Conservation (phyloP, 257 asterid genomes). For the Fraxinus cuspidata region DNA sequence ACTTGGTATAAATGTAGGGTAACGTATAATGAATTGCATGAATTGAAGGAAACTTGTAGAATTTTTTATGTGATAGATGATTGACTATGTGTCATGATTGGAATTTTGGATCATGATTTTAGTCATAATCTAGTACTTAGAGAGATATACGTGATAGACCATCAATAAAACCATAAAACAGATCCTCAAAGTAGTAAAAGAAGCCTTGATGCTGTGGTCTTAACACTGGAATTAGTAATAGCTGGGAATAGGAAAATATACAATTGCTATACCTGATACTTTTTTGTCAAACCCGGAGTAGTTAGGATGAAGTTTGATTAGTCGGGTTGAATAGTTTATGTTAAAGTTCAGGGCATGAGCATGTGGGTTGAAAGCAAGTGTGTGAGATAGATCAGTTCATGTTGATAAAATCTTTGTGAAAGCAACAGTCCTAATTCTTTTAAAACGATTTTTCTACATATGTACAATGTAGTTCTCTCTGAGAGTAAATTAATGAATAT, state of each 20-base stretch:
- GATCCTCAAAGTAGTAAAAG: background rate
- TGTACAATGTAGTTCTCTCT: background rate
- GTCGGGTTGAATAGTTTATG: background rate
- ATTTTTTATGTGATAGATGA: background rate
- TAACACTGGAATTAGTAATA: background rate
- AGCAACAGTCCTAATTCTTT: background rate
- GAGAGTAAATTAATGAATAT: background rate
- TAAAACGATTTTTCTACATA: background rate
- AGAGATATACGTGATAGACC: background rate
- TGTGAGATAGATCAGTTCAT: background rate
- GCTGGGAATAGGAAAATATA: background rate
- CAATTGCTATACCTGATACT: background rate
- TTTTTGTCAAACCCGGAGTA: background rate
- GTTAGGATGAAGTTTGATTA: background rate
- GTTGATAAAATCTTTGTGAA: background rate
- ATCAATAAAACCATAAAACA: background rate
- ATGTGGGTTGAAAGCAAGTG: background rate
- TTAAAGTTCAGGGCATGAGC: constrained; percentile 2
- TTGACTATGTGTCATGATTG: background rate
- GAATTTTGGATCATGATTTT: background rate
- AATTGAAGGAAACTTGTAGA: background rate
- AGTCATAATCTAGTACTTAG: background rate
- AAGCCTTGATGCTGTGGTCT: background rate
- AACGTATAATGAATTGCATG: background rate
- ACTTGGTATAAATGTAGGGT: background rate